phyloP scores from a whole-genome alignment of 345 rosid species.

The Cardamine resedifolia region DNA sequence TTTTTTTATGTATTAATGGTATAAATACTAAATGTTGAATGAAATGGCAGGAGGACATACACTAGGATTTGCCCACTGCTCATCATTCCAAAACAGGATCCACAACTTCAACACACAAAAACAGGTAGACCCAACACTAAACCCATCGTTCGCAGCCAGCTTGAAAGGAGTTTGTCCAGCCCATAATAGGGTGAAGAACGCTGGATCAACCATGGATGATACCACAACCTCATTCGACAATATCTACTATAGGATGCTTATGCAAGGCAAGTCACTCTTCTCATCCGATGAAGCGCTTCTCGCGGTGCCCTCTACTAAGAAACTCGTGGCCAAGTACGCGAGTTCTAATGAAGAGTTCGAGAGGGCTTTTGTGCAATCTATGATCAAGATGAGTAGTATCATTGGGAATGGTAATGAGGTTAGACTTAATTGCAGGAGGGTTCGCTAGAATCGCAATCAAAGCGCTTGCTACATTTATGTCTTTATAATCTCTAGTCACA shows the following conservation, averaged over 20 bases:
- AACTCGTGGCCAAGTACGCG: conserved; percentile 58
- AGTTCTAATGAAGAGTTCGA: conserved; percentile 47
- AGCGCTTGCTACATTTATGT: background rate
- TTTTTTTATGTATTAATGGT: background rate
- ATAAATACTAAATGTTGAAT: background rate
- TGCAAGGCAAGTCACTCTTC: conserved; percentile 68
- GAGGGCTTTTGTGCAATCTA: conserved; percentile 65
- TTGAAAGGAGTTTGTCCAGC: conserved; percentile 52
- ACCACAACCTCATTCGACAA: conserved; percentile 55
- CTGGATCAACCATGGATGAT: conserved; percentile 60
- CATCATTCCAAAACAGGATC: conserved; percentile 79
- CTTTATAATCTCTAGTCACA: background rate
- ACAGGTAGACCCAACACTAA: conserved; percentile 65
- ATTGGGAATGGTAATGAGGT: conserved; percentile 67
- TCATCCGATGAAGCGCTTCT: conserved; percentile 86
- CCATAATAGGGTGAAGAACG: conserved; percentile 62
- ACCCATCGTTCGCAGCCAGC: conserved; percentile 60
- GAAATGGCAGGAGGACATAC: conserved; percentile 72
- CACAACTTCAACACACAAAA: conserved; percentile 61
- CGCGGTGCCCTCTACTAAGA: conserved; percentile 43
- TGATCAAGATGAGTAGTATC: conserved; percentile 87
- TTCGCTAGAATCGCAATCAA: conserved; percentile 26
- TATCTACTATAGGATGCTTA: conserved; percentile 62
- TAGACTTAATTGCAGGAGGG: conserved; percentile 64
- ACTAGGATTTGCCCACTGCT: conserved; percentile 87